Percentiles rank a stretch among this genome's conserved stretches.
phyloP scores from a whole-genome alignment of 2,329 filamentous ascomycete genomes.

The Beauveria asiatica region DNA sequence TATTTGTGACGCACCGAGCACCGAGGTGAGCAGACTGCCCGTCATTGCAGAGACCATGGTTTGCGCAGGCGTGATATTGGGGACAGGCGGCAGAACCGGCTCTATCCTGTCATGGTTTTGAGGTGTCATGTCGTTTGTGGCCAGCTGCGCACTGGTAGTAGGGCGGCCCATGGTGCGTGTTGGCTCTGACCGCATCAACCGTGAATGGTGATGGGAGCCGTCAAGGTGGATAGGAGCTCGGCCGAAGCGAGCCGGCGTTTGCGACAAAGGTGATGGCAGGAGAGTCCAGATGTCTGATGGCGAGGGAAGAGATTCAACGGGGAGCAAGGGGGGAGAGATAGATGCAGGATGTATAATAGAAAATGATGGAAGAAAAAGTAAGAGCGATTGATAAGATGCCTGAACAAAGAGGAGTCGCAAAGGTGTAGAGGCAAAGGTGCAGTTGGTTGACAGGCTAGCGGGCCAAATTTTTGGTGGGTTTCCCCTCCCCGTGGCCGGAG shows the following conservation, averaged over 20 bases:
- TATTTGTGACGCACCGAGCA: conserved; percentile 59
- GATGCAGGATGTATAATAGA: neutral
- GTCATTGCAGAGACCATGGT: conserved; percentile 93
- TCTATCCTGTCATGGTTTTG: conserved; percentile 23
- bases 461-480: conserved; percentile 10
- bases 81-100: conserved; percentile 21
- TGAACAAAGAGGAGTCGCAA: neutral
- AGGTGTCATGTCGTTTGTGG: conserved; percentile 11
- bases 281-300: neutral
- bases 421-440: neutral
- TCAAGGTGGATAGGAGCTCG: conserved; percentile 9
- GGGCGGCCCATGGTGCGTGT: conserved; percentile 3
- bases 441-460: neutral
- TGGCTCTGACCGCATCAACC: conserved; percentile 1
- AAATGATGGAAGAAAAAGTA: neutral
- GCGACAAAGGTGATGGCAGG: neutral
- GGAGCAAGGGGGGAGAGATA: neutral
- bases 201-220: conserved; percentile 3
- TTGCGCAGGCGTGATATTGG: conserved; percentile 71
- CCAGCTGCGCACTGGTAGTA: neutral
- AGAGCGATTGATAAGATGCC: conserved; percentile 7
- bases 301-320: neutral
- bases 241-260: conserved; percentile 7
- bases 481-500: conserved; percentile 11
- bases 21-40: conserved; percentile 80